phyloP scores from a whole-genome alignment of 2,329 filamentous ascomycete genomes.

The Sporothrix luriei region DNA sequence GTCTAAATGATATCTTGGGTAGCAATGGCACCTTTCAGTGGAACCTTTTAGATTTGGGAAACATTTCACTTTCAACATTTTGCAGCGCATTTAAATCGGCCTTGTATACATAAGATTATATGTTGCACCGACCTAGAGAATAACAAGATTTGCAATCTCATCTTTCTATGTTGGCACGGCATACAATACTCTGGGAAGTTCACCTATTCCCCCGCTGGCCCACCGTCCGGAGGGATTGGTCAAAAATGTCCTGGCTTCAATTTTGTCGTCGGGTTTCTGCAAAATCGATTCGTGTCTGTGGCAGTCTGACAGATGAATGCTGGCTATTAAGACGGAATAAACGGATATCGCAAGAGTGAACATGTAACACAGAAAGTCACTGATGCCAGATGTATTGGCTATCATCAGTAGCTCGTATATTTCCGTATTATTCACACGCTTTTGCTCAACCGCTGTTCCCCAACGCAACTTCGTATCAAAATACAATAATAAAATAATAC shows the following conservation, averaged over 20 bases:
- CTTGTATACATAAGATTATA: conserved; percentile 16
- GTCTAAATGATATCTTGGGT: not conserved
- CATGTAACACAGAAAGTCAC: not conserved
- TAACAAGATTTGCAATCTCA: not conserved
- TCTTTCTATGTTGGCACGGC: too few relatives aligned
- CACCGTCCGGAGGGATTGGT: too few relatives aligned
- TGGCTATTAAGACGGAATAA: not conserved
- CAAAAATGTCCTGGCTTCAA: too few relatives aligned
- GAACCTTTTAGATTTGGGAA: not conserved
- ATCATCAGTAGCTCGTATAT: not conserved
- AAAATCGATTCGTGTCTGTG: too few relatives aligned
- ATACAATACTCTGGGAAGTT: too few relatives aligned
- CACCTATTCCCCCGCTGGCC: too few relatives aligned
- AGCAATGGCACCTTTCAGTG: not conserved
- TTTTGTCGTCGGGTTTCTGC: too few relatives aligned
- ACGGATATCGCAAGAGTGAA: not conserved
- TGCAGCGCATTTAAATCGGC: conserved; percentile 7
- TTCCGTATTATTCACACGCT: not conserved
- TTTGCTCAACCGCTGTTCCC: conserved; percentile 1
- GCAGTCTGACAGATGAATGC: too few relatives aligned
- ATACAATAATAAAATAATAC: conserved; percentile 13
- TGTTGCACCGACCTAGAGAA: not conserved
- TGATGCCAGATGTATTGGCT: not conserved
- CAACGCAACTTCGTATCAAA: not conserved
- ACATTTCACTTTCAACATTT: not conserved